A percentile compares a stretch with the other conserved stretches of the same genome.
phyloP scores from a whole-genome alignment of 1,139 yeast genomes.

The Candida sp. region DNA sequence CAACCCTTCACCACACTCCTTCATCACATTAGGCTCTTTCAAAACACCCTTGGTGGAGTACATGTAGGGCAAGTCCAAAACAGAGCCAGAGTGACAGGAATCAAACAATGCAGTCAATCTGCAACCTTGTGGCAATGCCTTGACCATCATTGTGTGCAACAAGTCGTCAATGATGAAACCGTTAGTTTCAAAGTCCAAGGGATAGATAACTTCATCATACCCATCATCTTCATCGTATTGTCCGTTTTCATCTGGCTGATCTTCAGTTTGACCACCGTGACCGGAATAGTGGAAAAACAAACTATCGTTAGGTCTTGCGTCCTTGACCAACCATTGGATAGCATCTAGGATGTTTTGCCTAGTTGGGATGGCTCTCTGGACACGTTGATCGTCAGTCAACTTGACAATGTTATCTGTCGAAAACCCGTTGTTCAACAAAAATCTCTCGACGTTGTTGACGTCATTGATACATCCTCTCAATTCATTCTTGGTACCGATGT shows the following conservation, averaged over 20 bases:
- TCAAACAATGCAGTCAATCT: constrained; percentile 89
- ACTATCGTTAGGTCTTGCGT: constrained; percentile 86
- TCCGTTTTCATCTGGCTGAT: constrained; percentile 31
- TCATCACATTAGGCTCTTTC: constrained; percentile 87
- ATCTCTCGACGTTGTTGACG: constrained; percentile 64
- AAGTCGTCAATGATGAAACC: constrained; percentile 87
- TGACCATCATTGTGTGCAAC: constrained; percentile 83
- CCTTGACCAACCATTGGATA: constrained; percentile 88
- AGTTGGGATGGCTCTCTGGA: constrained; percentile 73
- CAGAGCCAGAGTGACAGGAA: constrained; percentile 95
- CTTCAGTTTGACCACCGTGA: constrained; percentile 88
- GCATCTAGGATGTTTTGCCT: constrained; percentile 80
- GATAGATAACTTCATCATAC: constrained; percentile 87
- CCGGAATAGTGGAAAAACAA: constrained; percentile 91
- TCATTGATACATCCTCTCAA: constrained; percentile 91
- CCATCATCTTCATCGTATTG: constrained; percentile 96
- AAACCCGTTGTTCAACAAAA: constrained; percentile 69
- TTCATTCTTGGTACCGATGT: constrained; percentile 72
- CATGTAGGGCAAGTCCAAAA: constrained; percentile 84
- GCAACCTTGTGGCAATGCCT: constrained; percentile 79
- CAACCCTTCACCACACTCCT: constrained; percentile 84
- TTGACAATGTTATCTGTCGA: constrained; percentile 80
- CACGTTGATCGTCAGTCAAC: constrained; percentile 75
- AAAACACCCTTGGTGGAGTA: constrained; percentile 92
- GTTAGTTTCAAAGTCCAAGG: constrained; percentile 77